Evolutionary conservation across 1,139 yeast genomes (phyloP).

Genomic region (Citeromyces hawaiiensis): DNA sequence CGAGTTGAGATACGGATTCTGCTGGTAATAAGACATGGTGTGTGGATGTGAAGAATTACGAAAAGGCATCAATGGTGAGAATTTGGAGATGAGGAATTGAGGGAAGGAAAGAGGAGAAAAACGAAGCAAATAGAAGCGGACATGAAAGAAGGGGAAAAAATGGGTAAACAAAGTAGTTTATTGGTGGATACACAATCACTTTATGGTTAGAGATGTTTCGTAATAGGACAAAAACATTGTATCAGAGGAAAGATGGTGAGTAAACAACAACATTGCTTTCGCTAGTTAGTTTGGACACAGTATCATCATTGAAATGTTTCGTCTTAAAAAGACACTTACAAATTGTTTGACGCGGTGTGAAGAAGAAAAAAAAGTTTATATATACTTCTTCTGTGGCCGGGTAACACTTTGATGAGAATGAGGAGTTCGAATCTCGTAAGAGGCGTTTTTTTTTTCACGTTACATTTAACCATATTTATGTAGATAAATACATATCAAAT

Average conservation of each 20-base stretch:
- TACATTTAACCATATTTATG: too few relatives aligned
- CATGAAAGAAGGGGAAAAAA: background rate
- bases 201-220: background rate
- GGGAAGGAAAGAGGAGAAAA: background rate
- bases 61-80: background rate
- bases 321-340: background rate
- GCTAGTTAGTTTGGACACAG: slow-evolving; percentile 1
- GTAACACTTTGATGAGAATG: too few relatives aligned
- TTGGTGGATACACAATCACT: background rate
- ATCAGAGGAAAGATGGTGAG: slow-evolving; percentile 1
- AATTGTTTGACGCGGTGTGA: background rate
- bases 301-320: background rate
- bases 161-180: too few relatives aligned
- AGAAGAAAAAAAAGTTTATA: background rate
- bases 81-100: too few relatives aligned
- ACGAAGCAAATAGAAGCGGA: background rate
- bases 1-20: slow-evolving; percentile 3
- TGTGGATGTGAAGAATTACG: background rate
- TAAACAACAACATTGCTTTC: slow-evolving; percentile 1
- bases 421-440: too few relatives aligned
- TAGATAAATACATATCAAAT: too few relatives aligned
- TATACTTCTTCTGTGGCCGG: background rate
- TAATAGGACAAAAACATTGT: background rate
- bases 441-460: too few relatives aligned
- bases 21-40: slow-evolving; percentile 17